Evolutionary conservation across 257 asterid species (phyloP), one percentile per base, ranked within the genome.

Genomic region (Nicotiana paniculata): DNA sequence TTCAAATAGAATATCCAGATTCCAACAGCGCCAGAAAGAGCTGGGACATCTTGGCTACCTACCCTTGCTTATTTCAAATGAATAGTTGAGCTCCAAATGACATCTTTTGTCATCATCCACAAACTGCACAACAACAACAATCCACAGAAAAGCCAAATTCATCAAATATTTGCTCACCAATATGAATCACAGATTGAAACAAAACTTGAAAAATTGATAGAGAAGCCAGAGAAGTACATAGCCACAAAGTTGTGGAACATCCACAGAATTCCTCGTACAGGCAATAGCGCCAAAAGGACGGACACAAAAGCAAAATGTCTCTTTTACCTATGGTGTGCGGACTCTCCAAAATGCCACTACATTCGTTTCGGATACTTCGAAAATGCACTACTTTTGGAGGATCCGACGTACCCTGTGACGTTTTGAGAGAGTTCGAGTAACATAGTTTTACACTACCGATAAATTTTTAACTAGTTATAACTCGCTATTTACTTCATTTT

Each of bases 91-190:
- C 89, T 93, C 95, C 95, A 93, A 79, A 81, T 91, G 89, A 66
- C 88, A 82, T 85, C 93, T 89, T 66, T 76, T 90, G 81, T 91
- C 97, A 58, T 93, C 95, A 6, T 93, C 97, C 85, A 89, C 90
- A 79, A 91, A 93, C 97, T 93, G 91, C 84, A 85, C 26, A 35
- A 79, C 2, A 65, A 67, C 77, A 72, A 72, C 32, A 77, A 33
- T 59, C 82, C 78, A 53, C 62, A 86, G 70, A 67, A 62, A 66
- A 26, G 85, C 15, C 30, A 30, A 67, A 74, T 69, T 51, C 37
- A 30, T 77, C 12, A 62, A 18, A 4, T 30, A 4, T 13, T 58
- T 46, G 46, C 58, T 58, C 81, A 35, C 61, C 59, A 74, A 70
- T 30, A 57, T 6, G 35, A 72, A 43, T 16, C 3, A 33, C 21